phyloP scores from a whole-genome alignment of 2,329 filamentous ascomycete genomes.

The Fonsecaea erecta region DNA sequence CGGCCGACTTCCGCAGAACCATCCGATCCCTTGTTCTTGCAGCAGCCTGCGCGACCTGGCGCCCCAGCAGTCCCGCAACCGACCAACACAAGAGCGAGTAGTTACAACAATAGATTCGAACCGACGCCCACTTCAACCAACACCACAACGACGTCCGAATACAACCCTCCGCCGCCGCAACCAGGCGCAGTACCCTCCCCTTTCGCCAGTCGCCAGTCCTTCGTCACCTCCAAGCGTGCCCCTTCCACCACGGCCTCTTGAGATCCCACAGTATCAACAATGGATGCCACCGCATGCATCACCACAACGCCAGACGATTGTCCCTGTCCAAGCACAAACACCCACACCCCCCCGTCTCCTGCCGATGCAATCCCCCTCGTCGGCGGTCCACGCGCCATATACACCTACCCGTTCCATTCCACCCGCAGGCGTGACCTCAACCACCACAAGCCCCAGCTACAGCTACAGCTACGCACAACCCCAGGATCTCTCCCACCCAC shows the following conservation, averaged over 20 bases:
- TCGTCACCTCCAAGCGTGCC: slow-evolving; percentile 15
- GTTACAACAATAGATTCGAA: slow-evolving; percentile 26
- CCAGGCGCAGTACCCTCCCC: slow-evolving; percentile 24
- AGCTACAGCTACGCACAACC: slow-evolving; percentile 10
- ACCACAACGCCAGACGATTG: slow-evolving; percentile 16
- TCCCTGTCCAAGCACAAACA: slow-evolving; percentile 21
- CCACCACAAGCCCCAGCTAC: slow-evolving; percentile 10
- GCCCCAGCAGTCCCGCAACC: slow-evolving; percentile 29
- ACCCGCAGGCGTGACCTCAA: slow-evolving; percentile 19
- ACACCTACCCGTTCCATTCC: slow-evolving; percentile 17
- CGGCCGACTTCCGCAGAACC: slow-evolving; percentile 21
- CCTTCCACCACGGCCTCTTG: slow-evolving; percentile 13
- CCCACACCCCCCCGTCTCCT: slow-evolving; percentile 15
- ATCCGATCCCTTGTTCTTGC: neutral
- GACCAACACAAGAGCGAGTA: slow-evolving; percentile 27
- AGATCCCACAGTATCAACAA: slow-evolving; percentile 7
- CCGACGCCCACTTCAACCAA: slow-evolving; percentile 22
- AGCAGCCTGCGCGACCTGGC: slow-evolving; percentile 25
- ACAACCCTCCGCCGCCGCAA: slow-evolving; percentile 28
- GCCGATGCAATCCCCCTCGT: slow-evolving; percentile 13
- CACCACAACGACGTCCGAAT: neutral
- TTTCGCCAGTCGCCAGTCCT: neutral
- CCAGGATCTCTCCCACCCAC: slow-evolving; percentile 39
- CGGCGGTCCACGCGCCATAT: slow-evolving; percentile 13
- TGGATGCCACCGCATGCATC: slow-evolving; percentile 12